Evolutionary conservation across 208 protist species (phyloP), one percentile per base, ranked within the genome.

Genomic region (Leishmania amazonensis): DNA sequence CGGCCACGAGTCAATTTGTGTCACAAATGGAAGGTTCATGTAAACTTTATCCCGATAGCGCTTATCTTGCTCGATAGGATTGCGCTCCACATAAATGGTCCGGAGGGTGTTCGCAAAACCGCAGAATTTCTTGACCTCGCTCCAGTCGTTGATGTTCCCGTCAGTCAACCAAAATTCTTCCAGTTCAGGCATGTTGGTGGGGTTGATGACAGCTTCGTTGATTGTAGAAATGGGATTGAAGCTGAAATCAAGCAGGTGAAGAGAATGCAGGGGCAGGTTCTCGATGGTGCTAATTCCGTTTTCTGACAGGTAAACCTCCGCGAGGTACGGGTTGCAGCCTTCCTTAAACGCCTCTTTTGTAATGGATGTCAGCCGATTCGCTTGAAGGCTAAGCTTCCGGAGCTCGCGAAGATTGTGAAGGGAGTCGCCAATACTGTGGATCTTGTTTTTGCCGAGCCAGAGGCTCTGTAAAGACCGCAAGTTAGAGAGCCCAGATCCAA

Each of bases 361-460:
- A 76, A 98, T 89, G 70, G 72, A 83, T n/a, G 80, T 87, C 24
- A 98, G 79, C 5, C 95, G 88, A 83, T 98, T 98, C 8, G 94
- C 94, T 78, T 98, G 96, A 3, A 98, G 80, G 54, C 93, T 97
- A 19, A 97, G 74, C 58, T 90, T 85, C 70, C 87, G 83, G 42
- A 98, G 81, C 15, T 71, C 86, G 28, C 51, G 79, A 8, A 98
- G 83, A 13, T 73, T 86, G 58, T 92, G 85, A 9, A 98, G 80
- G 19, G 88, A 88, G 7, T 79, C 87, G 2, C 95, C 88, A 62
- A 98, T 86, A 57, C 74, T 84, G 17, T 78, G 70, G 64, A 98
- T 98, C 75, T 98, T 98, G 81, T 98, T 98, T 72, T 97, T 98
- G 21, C 96, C 96, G 0, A 98, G 75, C 94, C 96, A 98, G 62